Percentiles rank a stretch among this genome's conserved stretches.
Evolutionary conservation across 1,284 basidiomycete species (phyloP).

Genomic region (Malassezia slooffiae): DNA sequence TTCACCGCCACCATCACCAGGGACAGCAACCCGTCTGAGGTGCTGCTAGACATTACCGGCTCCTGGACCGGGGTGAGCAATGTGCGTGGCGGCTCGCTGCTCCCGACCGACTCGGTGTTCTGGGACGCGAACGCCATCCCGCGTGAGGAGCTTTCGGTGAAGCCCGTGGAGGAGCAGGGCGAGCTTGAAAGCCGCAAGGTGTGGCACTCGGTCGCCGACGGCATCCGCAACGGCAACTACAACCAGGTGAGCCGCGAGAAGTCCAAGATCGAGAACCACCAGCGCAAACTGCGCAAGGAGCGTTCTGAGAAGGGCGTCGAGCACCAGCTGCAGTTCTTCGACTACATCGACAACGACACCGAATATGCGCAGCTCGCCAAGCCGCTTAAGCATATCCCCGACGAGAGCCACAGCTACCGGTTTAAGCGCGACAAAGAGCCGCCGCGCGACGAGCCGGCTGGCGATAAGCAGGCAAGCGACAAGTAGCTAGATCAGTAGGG

Average conservation of each 20-base stretch:
- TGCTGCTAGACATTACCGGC: slow-evolving; percentile 63
- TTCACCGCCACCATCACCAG: slow-evolving; percentile 69
- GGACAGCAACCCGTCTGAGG: slow-evolving; percentile 47
- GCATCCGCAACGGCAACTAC: slow-evolving; percentile 81
- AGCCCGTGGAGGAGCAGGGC: slow-evolving; percentile 56
- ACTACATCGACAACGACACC: slow-evolving; percentile 42
- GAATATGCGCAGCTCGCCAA: slow-evolving; percentile 38
- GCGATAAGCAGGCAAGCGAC: no score
- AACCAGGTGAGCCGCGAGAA: slow-evolving; percentile 83
- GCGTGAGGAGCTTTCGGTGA: slow-evolving; percentile 63
- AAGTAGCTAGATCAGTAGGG: no score
- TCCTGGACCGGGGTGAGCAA: slow-evolving; percentile 70
- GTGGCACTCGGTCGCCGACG: slow-evolving; percentile 78
- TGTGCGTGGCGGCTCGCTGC: slow-evolving; percentile 35
- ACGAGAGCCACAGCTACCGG: slow-evolving; percentile 27
- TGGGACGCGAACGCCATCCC: slow-evolving; percentile 50
- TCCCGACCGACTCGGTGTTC: slow-evolving; percentile 48
- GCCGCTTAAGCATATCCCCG: slow-evolving; percentile 30
- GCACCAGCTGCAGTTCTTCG: slow-evolving; percentile 54
- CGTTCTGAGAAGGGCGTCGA: slow-evolving; percentile 61
- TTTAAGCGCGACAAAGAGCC: no score
- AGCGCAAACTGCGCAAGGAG: slow-evolving; percentile 75
- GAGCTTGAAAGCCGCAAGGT: slow-evolving; percentile 77
- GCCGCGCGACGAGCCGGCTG: no score
- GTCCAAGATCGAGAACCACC: slow-evolving; percentile 86